A percentile compares a stretch with the other conserved stretches of the same genome.
Conservation (phyloP, 495 filamentous ascomycete species). For the Sphaerosporella brunnea region DNA sequence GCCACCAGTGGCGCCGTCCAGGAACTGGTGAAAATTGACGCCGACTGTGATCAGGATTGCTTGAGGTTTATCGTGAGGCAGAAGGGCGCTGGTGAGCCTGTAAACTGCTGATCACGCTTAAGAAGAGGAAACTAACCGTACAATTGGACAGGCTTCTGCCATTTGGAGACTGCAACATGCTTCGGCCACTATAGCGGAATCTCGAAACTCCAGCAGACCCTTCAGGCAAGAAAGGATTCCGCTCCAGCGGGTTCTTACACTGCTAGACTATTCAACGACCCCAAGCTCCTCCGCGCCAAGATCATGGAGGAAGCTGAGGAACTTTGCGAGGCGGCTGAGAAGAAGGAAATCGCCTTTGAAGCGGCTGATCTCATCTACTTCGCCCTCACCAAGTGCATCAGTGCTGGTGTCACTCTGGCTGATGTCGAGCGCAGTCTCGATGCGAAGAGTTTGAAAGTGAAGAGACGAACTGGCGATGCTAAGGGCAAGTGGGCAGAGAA, state of each 20-base stretch:
- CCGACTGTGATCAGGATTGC: slow-evolving; percentile 88
- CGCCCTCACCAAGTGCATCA: slow-evolving; percentile 70
- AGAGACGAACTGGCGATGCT: slow-evolving; percentile 76
- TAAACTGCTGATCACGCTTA: neutral
- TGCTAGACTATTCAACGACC: slow-evolving; percentile 73
- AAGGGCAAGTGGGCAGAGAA: slow-evolving; percentile 79
- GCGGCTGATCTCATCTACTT: slow-evolving; percentile 94
- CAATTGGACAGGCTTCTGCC: slow-evolving; percentile 57
- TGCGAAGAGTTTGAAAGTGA: slow-evolving; percentile 84
- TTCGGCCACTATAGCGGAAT: slow-evolving; percentile 74
- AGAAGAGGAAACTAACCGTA: neutral
- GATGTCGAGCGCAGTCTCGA: slow-evolving; percentile 87
- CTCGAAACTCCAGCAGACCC: slow-evolving; percentile 65
- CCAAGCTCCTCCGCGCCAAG: slow-evolving; percentile 76
- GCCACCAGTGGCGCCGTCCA: slow-evolving; percentile 86
- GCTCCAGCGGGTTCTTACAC: slow-evolving; percentile 88
- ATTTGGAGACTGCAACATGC: slow-evolving; percentile 77
- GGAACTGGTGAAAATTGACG: slow-evolving; percentile 62
- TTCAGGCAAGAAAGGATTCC: slow-evolving; percentile 56
- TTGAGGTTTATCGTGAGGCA: slow-evolving; percentile 77
- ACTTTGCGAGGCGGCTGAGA: slow-evolving; percentile 65
- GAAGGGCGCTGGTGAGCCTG: slow-evolving; percentile 51
- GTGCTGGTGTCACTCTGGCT: slow-evolving; percentile 62
- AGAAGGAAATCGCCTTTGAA: slow-evolving; percentile 77
- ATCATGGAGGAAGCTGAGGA: slow-evolving; percentile 97